These are phyloP conservation scores for Eutrema yunnanense DNA, from an alignment of 345 rosid genomes.

Conservation along the genomic window DNA sequence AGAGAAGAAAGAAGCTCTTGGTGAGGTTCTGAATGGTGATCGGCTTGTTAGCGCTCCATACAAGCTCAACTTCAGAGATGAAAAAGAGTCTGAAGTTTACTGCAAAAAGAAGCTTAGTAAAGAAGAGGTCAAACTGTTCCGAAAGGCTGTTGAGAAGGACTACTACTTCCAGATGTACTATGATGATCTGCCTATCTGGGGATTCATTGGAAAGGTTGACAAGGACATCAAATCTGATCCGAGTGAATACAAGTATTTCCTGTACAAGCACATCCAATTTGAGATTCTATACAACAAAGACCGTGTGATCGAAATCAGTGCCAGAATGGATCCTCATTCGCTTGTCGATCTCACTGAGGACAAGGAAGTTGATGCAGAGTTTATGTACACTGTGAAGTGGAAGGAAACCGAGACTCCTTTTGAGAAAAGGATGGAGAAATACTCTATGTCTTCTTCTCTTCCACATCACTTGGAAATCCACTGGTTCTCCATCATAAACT, in stretches of 20 bases:
- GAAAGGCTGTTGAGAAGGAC: slow-evolving; percentile 65
- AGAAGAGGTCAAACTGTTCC: slow-evolving; percentile 55
- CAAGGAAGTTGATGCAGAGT: slow-evolving; percentile 70
- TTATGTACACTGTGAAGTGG: slow-evolving; percentile 84
- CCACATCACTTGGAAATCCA: slow-evolving; percentile 93
- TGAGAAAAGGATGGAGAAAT: slow-evolving; percentile 89
- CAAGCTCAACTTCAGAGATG: slow-evolving; percentile 63
- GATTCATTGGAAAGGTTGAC: slow-evolving; percentile 77
- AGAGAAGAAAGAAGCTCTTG: slow-evolving; percentile 90
- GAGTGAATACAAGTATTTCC: slow-evolving; percentile 56
- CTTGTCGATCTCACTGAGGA: slow-evolving; percentile 75
- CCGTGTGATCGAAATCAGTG: slow-evolving; percentile 66
- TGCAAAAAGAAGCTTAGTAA: slow-evolving; percentile 54
- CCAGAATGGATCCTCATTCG: slow-evolving; percentile 63
- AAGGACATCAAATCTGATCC: slow-evolving; percentile 61
- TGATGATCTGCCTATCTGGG: slow-evolving; percentile 91
- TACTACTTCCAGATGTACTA: slow-evolving; percentile 87
- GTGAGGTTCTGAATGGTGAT: slow-evolving; percentile 86
- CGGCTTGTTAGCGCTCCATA: slow-evolving; percentile 84
- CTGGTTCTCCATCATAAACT: slow-evolving; percentile 89
- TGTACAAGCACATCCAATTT: slow-evolving; percentile 72
- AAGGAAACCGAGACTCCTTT: slow-evolving; percentile 76
- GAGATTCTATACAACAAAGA: slow-evolving; percentile 71
- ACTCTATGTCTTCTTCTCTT: slow-evolving; percentile 73
- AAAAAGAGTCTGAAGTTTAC: slow-evolving; percentile 55